Percentiles rank a stretch among this genome's conserved stretches.
Conservation (phyloP, 768 basidiomycete genomes). For the Tylopilus subfusipes region DNA sequence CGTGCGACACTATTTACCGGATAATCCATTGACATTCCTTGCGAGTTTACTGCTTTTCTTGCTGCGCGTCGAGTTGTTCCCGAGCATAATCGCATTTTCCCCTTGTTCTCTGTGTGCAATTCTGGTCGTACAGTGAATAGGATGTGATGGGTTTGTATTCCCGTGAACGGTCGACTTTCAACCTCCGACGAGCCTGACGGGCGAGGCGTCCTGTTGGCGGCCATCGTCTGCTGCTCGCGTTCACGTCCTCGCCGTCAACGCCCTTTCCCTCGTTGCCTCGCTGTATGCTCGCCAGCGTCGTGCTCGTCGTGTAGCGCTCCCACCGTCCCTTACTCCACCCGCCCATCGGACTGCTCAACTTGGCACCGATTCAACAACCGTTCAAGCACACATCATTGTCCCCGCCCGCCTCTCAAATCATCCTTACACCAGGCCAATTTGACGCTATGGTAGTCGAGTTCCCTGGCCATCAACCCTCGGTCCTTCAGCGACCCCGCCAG, state of each 20-base stretch:
- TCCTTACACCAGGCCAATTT: not conserved
- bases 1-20: slow-evolving; percentile 33
- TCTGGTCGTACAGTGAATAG: slow-evolving; percentile 8
- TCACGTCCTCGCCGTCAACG: slow-evolving; percentile 11
- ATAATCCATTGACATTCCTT: slow-evolving; percentile 39
- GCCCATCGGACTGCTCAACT: slow-evolving; percentile 14
- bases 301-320: slow-evolving; percentile 10
- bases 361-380: slow-evolving; percentile 14
- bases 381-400: not conserved
- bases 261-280: not conserved
- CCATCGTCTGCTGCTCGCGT: slow-evolving; percentile 1
- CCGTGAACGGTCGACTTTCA: slow-evolving; percentile 20
- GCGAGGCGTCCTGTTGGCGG: slow-evolving; percentile 8
- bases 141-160: not conserved
- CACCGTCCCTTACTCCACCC: not conserved
- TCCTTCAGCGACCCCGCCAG: slow-evolving; percentile 31
- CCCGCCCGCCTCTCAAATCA: not conserved
- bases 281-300: slow-evolving; percentile 10
- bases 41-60: slow-evolving; percentile 31
- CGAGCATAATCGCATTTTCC: slow-evolving; percentile 23
- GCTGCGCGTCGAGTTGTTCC: slow-evolving; percentile 19
- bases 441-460: slow-evolving; percentile 30
- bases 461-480: slow-evolving; percentile 27
- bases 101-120: not conserved
- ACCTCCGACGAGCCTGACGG: slow-evolving; percentile 26